Conservation (phyloP, 345 rosid species). For the Dipteronia sinensis region DNA sequence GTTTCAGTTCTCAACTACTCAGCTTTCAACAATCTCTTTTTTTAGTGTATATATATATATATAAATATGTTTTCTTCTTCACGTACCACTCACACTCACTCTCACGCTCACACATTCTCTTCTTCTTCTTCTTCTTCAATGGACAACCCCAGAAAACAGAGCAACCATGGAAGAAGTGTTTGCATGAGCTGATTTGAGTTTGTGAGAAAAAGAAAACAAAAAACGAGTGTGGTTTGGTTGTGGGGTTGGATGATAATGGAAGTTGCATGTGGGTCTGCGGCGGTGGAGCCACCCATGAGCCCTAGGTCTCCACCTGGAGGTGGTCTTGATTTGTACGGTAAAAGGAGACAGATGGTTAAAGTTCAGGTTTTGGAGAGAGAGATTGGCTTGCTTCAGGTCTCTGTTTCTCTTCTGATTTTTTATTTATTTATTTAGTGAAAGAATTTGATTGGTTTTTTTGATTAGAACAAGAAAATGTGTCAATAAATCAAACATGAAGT, state of each 20-base stretch:
- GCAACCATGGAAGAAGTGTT: not conserved
- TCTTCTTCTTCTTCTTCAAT: not conserved
- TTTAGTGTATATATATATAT: conserved; percentile 1
- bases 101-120: not conserved
- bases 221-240: not conserved
- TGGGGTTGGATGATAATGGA: conserved; percentile 14
- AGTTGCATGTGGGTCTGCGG: conserved; percentile 20
- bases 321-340: conserved; percentile 45
- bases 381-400: conserved; percentile 46
- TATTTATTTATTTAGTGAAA: not conserved
- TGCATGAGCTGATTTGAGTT: not conserved
- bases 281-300: conserved; percentile 20
- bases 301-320: conserved; percentile 47
- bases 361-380: conserved; percentile 53
- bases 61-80: conserved; percentile 5
- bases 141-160: not conserved
- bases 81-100: not conserved
- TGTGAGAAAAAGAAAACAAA: not conserved
- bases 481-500: not conserved
- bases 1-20: conserved; percentile 12
- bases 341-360: conserved; percentile 44
- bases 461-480: not conserved
- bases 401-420: not conserved
- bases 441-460: not conserved
- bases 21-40: not conserved